Evolutionary conservation across 163 green algal genomes (phyloP).

Genomic region (Scenedesmus sp.): DNA sequence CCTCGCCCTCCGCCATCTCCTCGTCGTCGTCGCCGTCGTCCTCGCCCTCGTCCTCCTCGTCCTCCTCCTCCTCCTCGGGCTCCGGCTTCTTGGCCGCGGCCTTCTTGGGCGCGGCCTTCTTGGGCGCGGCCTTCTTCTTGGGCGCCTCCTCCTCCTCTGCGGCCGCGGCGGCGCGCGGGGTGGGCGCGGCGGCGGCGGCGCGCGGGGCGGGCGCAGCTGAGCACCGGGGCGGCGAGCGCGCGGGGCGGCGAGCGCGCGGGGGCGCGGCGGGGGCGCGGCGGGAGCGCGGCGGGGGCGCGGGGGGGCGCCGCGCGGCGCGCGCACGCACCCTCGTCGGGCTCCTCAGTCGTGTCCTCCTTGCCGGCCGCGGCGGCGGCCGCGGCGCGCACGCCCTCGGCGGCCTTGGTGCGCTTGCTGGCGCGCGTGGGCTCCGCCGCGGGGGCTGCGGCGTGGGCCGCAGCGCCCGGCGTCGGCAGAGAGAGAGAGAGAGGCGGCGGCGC

Average conservation of each 20-base stretch:
- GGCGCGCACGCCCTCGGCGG: conserved; percentile 10
- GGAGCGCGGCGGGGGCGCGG: background rate
- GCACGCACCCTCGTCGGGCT: background rate
- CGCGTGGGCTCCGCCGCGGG: background rate
- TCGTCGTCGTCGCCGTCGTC: background rate
- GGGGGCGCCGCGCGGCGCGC: background rate
- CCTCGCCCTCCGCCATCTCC: background rate
- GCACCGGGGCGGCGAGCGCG: no score
- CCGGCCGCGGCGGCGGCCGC: conserved; percentile 7
- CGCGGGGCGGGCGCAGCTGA: background rate
- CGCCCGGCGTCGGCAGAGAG: no score
- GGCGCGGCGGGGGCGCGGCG: background rate
- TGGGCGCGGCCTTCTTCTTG: conserved; percentile 5
- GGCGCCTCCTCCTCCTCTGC: background rate
- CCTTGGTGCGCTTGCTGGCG: conserved; percentile 16
- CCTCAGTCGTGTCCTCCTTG: conserved; percentile 1
- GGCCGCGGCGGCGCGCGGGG: background rate
- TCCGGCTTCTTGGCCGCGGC: background rate
- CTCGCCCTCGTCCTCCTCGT: background rate
- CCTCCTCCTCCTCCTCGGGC: background rate
- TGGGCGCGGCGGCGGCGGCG: background rate
- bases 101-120: background rate
- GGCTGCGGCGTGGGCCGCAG: no score
- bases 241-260: no score
- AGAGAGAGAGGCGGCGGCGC: no score